Conservation (phyloP, 495 filamentous ascomycete genomes). For the Aspergillus affinis region DNA sequence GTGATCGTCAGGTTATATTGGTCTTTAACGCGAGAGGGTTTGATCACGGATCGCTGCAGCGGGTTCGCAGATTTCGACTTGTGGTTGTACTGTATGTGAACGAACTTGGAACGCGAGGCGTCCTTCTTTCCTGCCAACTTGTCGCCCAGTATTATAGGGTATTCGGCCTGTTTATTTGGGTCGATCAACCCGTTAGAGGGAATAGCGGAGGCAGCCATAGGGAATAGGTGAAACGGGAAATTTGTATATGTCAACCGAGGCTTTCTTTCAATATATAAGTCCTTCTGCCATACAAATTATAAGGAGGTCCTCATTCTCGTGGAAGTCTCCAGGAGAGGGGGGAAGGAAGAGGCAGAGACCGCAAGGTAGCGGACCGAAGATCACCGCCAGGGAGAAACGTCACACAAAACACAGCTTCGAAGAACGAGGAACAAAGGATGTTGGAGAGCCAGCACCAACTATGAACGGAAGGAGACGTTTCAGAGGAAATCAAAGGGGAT, state of each 20-base stretch:
- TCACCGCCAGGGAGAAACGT: conserved; percentile 22
- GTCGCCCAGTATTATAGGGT: conserved; percentile 47
- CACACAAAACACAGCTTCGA: conserved; percentile 14
- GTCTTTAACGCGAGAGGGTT: conserved; percentile 35
- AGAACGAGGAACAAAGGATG: background rate
- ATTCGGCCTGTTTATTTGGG: conserved; percentile 51
- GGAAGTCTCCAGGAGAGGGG: background rate
- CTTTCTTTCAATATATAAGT: background rate
- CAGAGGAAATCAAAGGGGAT: conserved; percentile 4
- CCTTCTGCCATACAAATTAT: conserved; percentile 1
- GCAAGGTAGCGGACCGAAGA: background rate
- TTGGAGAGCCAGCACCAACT: conserved; percentile 14
- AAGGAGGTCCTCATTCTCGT: conserved; percentile 17
- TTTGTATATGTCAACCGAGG: background rate
- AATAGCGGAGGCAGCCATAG: conserved; percentile 40
- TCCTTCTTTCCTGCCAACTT: conserved; percentile 30
- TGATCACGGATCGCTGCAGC: conserved; percentile 42
- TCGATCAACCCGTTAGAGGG: conserved; percentile 42
- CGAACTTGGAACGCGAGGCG: conserved; percentile 25
- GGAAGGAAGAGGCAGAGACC: background rate
- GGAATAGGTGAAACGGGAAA: background rate
- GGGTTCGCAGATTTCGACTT: conserved; percentile 49
- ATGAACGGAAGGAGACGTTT: conserved; percentile 2
- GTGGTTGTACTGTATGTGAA: conserved; percentile 54
- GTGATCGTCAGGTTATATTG: conserved; percentile 51